Evolutionary conservation across 805 yeast species (phyloP).

Genomic region (Myxozyma kluyveri): DNA sequence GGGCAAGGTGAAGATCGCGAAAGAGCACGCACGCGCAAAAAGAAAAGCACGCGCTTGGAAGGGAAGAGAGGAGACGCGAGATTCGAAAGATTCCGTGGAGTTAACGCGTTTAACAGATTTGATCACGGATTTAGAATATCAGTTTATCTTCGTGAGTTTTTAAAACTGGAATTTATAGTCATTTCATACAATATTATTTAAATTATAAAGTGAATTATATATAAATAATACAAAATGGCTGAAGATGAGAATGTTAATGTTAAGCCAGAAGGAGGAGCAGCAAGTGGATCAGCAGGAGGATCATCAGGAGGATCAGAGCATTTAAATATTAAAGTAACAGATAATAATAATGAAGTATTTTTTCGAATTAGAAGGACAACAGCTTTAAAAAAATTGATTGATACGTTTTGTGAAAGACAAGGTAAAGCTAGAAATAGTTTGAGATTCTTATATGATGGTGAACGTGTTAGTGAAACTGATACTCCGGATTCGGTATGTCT

Average conservation of each 20-base stretch:
- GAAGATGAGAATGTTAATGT: constrained; percentile 37
- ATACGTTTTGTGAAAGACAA: constrained; percentile 96
- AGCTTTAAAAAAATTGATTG: constrained; percentile 91
- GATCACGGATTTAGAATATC: too few relatives aligned
- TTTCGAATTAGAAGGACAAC: constrained; percentile 93
- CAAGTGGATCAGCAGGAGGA: not conserved
- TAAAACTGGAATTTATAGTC: not conserved
- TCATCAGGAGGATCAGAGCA: constrained; percentile 50
- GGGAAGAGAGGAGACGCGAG: too few relatives aligned
- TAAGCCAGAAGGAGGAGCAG: constrained; percentile 52
- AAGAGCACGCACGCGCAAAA: too few relatives aligned
- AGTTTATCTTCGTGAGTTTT: not conserved
- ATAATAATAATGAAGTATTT: constrained; percentile 88
- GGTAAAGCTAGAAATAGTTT: constrained; percentile 81
- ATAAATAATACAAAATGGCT: too few relatives aligned
- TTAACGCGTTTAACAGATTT: too few relatives aligned
- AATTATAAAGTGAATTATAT: too few relatives aligned
- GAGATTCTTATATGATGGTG: constrained; percentile 91
- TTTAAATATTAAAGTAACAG: constrained; percentile 90
- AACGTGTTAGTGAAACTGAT: constrained; percentile 78
- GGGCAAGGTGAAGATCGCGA: too few relatives aligned
- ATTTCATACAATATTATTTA: too few relatives aligned
- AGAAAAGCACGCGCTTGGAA: too few relatives aligned
- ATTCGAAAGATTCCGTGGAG: too few relatives aligned
- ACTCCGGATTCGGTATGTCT: constrained; percentile 72